These are phyloP conservation scores for Calocybe gangraenosa DNA, from an alignment of 768 basidiomycete genomes.

Conservation along the genomic window DNA sequence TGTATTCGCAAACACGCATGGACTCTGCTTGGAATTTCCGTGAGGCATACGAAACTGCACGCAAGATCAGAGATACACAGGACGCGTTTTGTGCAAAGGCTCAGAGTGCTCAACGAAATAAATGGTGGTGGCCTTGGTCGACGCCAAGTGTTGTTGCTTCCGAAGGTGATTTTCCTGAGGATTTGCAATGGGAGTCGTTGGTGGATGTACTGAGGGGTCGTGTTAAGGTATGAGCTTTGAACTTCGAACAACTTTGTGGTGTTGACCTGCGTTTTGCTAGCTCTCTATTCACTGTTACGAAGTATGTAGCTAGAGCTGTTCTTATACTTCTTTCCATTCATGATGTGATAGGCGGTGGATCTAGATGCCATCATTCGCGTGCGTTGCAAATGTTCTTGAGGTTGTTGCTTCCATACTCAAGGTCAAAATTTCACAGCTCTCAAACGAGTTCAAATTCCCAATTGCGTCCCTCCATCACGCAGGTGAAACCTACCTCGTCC, in stretches of 20 bases:
- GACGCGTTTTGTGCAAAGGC: constrained; percentile 61
- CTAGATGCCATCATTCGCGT: constrained; percentile 65
- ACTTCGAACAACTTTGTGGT: not conserved
- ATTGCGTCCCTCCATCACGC: constrained; percentile 78
- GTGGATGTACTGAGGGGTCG: constrained; percentile 70
- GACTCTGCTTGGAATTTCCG: constrained; percentile 67
- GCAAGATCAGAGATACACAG: constrained; percentile 61
- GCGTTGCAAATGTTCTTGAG: constrained; percentile 12
- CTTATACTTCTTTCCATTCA: not conserved
- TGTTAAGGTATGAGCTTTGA: constrained; percentile 51
- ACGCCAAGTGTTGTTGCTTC: constrained; percentile 2
- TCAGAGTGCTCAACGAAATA: constrained; percentile 16
- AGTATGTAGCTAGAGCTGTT: constrained; percentile 15
- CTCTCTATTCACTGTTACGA: constrained; percentile 43
- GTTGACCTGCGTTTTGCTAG: constrained; percentile 11
- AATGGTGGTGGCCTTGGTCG: constrained; percentile 10
- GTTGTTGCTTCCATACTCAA: not conserved
- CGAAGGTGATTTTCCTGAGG: constrained; percentile 55
- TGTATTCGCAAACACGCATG: constrained; percentile 51
- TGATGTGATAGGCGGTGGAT: constrained; percentile 49
- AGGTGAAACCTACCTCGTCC: constrained; percentile 78
- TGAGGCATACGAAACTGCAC: constrained; percentile 65
- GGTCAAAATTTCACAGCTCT: constrained; percentile 35
- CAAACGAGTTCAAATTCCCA: constrained; percentile 80
- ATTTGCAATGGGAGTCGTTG: constrained; percentile 65